These are phyloP conservation scores for Ogataea nonfermentans DNA, from an alignment of 805 yeast genomes.

Conservation along the genomic window DNA sequence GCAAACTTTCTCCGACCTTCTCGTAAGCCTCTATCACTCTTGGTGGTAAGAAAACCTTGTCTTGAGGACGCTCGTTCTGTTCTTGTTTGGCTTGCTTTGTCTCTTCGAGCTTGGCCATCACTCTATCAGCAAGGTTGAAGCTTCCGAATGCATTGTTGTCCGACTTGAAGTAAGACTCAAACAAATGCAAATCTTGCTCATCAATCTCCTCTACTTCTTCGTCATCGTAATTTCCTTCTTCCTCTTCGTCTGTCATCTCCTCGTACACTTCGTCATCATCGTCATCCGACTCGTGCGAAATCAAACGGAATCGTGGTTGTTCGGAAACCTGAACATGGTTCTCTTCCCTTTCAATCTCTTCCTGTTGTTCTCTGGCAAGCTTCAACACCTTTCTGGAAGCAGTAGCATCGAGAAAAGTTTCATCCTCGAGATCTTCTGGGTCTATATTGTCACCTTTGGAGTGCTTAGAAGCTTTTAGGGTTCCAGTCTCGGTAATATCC, in stretches of 20 bases:
- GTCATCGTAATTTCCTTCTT: slow-evolving; percentile 43
- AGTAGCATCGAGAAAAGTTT: slow-evolving; percentile 72
- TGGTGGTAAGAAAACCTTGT: slow-evolving; percentile 88
- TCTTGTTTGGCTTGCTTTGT: slow-evolving; percentile 39
- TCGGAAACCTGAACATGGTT: slow-evolving; percentile 27
- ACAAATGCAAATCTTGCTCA: slow-evolving; percentile 80
- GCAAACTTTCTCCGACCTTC: slow-evolving; percentile 81
- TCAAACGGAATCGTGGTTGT: slow-evolving; percentile 31
- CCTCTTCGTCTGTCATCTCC: slow-evolving; percentile 37
- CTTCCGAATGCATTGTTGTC: slow-evolving; percentile 38
- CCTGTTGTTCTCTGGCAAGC: slow-evolving; percentile 90
- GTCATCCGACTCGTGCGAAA: slow-evolving; percentile 38
- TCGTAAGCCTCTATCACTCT: slow-evolving; percentile 94
- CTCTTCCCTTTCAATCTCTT: slow-evolving; percentile 77
- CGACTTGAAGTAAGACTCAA: slow-evolving; percentile 66
- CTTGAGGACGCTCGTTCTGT: slow-evolving; percentile 43
- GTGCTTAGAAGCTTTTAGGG: slow-evolving; percentile 45
- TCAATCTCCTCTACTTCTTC: slow-evolving; percentile 59
- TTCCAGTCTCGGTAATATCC: slow-evolving; percentile 77
- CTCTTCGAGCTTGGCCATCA: slow-evolving; percentile 84
- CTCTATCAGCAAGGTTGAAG: slow-evolving; percentile 84
- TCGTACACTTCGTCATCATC: slow-evolving; percentile 31
- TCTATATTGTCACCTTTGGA: slow-evolving; percentile 30
- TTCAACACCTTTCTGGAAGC: slow-evolving; percentile 82
- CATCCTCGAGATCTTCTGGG: slow-evolving; percentile 49